A percentile compares a stretch with the other conserved stretches of the same genome.
phyloP scores from a whole-genome alignment of 805 yeast genomes.

The Myxozyma udenii region DNA sequence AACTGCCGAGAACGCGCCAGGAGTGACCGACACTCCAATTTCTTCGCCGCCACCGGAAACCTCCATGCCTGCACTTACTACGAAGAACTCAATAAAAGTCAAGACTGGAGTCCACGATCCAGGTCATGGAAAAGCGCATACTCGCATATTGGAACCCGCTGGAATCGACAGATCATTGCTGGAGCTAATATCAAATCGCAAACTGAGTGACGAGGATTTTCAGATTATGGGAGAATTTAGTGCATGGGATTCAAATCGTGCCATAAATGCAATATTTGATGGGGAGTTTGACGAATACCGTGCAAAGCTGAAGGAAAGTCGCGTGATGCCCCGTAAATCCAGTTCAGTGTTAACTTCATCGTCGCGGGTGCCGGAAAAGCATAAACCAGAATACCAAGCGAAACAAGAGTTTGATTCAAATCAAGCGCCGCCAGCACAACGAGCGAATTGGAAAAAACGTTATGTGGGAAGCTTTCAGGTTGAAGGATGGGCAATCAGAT shows the following conservation, averaged over 20 bases:
- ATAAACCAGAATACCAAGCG: not conserved
- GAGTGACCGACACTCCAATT: conserved; percentile 18
- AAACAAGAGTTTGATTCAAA: not conserved
- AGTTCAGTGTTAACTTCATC: too few relatives aligned
- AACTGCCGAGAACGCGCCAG: not conserved
- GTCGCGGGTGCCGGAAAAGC: not conserved
- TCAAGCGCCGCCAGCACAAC: not conserved
- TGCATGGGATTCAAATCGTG: conserved; percentile 21
- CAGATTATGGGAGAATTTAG: conserved; percentile 7
- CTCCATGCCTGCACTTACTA: not conserved
- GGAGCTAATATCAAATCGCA: conserved; percentile 9
- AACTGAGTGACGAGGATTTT: conserved; percentile 4
- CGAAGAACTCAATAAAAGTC: not conserved
- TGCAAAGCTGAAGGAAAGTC: not conserved
- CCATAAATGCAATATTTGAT: conserved; percentile 21
- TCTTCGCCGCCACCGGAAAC: conserved; percentile 18
- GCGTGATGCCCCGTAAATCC: too few relatives aligned
- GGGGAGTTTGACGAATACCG: conserved; percentile 11
- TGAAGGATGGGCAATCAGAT: conserved; percentile 40
- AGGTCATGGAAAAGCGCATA: not conserved
- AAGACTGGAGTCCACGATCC: not conserved
- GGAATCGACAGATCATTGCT: conserved; percentile 7
- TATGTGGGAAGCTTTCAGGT: conserved; percentile 41
- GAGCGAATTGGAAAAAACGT: conserved; percentile 29
- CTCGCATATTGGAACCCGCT: not conserved